Evolutionary conservation across 805 yeast genomes (phyloP), one percentile per base, ranked within the genome.

Genomic region (Wickerhamiella brachini): DNA sequence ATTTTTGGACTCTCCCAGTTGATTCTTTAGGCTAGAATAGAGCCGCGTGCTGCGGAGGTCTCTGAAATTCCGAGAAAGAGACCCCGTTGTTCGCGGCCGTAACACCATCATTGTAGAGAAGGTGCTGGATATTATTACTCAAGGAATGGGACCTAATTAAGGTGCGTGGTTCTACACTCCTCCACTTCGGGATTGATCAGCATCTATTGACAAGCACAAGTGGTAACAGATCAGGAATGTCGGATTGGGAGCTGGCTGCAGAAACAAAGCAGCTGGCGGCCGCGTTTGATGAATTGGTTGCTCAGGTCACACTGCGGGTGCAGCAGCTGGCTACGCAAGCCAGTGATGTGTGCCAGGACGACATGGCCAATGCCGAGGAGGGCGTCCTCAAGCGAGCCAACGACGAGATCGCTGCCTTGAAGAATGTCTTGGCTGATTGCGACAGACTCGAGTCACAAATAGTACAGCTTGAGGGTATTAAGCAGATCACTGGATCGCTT

Each of bases 401-500:
- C 42, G 38, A 26, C 7, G 44, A 53, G 26, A 44, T 45, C n/a
- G 45, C 29, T 22, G 43, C 38, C 13, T 49, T 56, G 21, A 8
- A 38, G 20, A 44, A 10, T 4, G 38, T 47, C 2, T 31, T 56
- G 6, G 48, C 38, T 20, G 42, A 39, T 13, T 48, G 53, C 49
- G 18, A 39, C 12, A 45, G 17, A 44, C 51, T 57, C 37, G 29
- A 48, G 39, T 45, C 26, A 20, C 45, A 52, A 21, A 42, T 47
- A 6, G 52, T 20, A 17, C 56, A 57, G 44, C 46, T 56, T 20
- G 56, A 57, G 45, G 59, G 57, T 37, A 24, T 57, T 2, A 49
- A 49, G 41, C 45, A 51, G 17, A 57, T 57, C 6, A 49, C 59
- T 8, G 53, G 54, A 43, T 54, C 54, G 15, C 51, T 57, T 12